phyloP scores from a whole-genome alignment of 805 yeast species.

The Schizosaccharomyces pombe region DNA sequence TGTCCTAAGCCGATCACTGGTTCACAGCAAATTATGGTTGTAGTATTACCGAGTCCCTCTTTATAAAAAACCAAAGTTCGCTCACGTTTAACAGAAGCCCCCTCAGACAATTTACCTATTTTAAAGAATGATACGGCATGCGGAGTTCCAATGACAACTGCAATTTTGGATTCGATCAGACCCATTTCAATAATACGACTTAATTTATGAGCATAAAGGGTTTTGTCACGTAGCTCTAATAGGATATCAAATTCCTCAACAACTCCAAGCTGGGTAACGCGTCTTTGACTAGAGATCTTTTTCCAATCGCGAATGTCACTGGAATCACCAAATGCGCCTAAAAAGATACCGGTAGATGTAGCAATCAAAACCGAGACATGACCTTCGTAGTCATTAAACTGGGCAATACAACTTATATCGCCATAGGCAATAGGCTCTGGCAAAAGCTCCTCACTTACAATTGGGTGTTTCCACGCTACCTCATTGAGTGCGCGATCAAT shows the following conservation, averaged over 20 bases:
- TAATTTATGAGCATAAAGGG: background rate
- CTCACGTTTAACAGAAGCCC: background rate
- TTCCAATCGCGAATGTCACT: background rate
- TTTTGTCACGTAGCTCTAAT: background rate
- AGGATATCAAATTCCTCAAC: background rate
- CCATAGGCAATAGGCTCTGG: background rate
- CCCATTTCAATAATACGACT: background rate
- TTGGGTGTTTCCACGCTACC: conserved; percentile 6
- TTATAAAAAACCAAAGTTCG: background rate
- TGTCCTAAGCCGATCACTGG: conserved; percentile 1
- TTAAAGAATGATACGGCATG: background rate
- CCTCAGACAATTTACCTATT: background rate
- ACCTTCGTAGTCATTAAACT: background rate
- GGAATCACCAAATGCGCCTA: background rate
- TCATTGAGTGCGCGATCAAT: conserved; percentile 15
- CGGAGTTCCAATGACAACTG: background rate
- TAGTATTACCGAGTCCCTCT: background rate
- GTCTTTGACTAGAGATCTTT: background rate
- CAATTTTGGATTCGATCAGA: background rate
- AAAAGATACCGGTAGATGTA: background rate
- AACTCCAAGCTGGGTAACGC: background rate
- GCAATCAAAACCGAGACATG: background rate
- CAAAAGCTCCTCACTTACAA: background rate
- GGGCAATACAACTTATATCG: background rate
- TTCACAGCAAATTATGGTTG: background rate